Conservation (phyloP, 805 yeast species). For the Candida easanensis region DNA sequence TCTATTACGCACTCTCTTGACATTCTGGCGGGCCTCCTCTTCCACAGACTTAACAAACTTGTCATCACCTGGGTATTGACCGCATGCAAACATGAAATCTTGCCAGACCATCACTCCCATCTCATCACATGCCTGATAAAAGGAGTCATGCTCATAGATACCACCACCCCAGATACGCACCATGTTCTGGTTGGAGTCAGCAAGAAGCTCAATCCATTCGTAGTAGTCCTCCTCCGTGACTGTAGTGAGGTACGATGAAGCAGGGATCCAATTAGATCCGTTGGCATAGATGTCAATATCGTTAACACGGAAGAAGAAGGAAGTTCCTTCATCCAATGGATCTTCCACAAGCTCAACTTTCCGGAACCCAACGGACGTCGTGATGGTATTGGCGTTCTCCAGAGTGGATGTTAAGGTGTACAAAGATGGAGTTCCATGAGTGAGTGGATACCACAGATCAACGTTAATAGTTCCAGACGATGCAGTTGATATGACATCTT, state of each 20-base stretch:
- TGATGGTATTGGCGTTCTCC: slow-evolving; percentile 1
- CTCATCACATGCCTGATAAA: slow-evolving; percentile 16
- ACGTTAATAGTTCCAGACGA: background rate
- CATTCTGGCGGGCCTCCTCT: slow-evolving; percentile 38
- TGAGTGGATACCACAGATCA: slow-evolving; percentile 19
- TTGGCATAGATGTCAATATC: slow-evolving; percentile 15
- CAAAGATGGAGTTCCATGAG: slow-evolving; percentile 16
- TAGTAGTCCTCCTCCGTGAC: slow-evolving; percentile 14
- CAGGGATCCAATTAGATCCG: slow-evolving; percentile 24
- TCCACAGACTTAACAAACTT: slow-evolving; percentile 35
- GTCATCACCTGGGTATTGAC: slow-evolving; percentile 46
- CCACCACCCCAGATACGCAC: slow-evolving; percentile 24
- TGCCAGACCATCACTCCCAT: slow-evolving; percentile 46
- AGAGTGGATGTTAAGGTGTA: slow-evolving; percentile 10
- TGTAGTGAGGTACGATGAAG: slow-evolving; percentile 11
- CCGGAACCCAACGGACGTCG: slow-evolving; percentile 17
- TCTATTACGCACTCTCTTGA: slow-evolving; percentile 39
- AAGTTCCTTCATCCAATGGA: slow-evolving; percentile 10
- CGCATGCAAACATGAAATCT: slow-evolving; percentile 58
- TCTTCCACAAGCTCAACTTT: slow-evolving; percentile 17
- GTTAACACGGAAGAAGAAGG: slow-evolving; percentile 20
- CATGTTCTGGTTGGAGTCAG: slow-evolving; percentile 20
- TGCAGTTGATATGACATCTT: slow-evolving; percentile 1
- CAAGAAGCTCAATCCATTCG: slow-evolving; percentile 11
- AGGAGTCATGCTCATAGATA: slow-evolving; percentile 17